Base-by-base conservation (phyloP, 2,329 filamentous ascomycete genomes). In the Ophiostoma sp. region DNA sequence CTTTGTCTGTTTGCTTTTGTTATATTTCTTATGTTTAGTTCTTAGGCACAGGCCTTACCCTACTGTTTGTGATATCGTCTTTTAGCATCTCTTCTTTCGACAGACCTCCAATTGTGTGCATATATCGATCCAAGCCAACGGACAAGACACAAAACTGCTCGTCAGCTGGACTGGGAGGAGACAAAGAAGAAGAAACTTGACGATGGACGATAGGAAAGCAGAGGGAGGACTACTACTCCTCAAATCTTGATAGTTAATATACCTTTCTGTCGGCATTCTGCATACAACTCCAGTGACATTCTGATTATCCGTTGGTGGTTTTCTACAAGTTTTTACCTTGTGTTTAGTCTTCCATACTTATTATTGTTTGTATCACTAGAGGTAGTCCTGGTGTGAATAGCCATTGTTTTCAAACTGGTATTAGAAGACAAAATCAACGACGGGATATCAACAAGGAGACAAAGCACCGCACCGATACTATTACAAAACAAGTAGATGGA, bases 81-180 rank as follows among this genome's bases (percentile, higher is more conserved):
- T 12, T 63, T 40, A 27, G 27, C 27, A 27, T 55, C 27, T 27
- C 8, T 55, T 38, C 14, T 63, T 11, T 63, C 18, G 55, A 14
- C 55, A 60, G 27, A 38, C 55, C 55, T 60, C 55, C 55, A 60
- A 60, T 40, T 60, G 55, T 60, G 55, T 60, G 38, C 11, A 60
- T 60, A 14, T 4, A 44, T 63, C 60, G 40, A 44, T 42, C 27
- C 55, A 60, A 60, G 55, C 27, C 27, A 52, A 60, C 55, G 55
- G 55, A 60, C 55, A 60, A 60, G 49, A 60, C 12, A 60, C 27
- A 60, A 38, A 27, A 60, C 55, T 60, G 55, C 55, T 60, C 55
- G 55, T 60, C 55, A 60, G 55, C 55, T 60, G 55, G 55, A 60
- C 55, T 60, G 55, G 55, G 55, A 60, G 55, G 55, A 60, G 55